phyloP scores from a whole-genome alignment of 768 basidiomycete genomes.

The Pleurotus platypus region DNA sequence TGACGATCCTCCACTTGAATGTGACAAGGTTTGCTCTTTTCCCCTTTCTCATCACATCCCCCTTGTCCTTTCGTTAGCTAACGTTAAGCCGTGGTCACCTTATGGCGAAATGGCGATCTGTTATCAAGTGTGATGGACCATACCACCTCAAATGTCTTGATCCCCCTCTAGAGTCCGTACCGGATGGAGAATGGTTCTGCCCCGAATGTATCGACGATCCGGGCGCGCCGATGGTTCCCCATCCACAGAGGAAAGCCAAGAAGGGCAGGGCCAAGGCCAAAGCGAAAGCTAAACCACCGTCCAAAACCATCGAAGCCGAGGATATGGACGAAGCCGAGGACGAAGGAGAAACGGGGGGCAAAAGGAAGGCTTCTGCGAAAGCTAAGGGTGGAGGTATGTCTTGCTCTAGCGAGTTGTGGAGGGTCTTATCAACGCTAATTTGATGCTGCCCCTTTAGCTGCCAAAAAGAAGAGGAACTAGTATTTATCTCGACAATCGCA shows the following conservation, averaged over 20 bases:
- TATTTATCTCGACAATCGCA: not conserved
- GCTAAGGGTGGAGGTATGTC: conserved; percentile 33
- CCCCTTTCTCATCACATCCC: not conserved
- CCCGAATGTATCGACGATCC: conserved; percentile 63
- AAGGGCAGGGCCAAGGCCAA: conserved; percentile 16
- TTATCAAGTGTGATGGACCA: conserved; percentile 76
- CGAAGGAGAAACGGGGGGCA: conserved; percentile 24
- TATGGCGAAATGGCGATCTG: not conserved
- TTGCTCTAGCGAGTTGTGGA: not conserved
- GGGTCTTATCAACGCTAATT: no score
- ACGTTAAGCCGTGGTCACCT: no score
- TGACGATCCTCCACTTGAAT: conserved; percentile 75
- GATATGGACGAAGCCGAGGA: conserved; percentile 15
- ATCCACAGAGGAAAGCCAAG: conserved; percentile 24
- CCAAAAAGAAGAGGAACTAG: not conserved
- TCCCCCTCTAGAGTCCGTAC: conserved; percentile 73
- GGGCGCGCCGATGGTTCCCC: conserved; percentile 46
- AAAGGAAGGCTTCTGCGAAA: conserved; percentile 42
- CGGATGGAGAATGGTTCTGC: conserved; percentile 94
- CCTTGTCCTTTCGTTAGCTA: not conserved
- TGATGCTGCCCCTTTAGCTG: not conserved
- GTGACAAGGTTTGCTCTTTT: conserved; percentile 69
- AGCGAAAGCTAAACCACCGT: conserved; percentile 15
- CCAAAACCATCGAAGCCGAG: conserved; percentile 16
- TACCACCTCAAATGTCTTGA: conserved; percentile 81